Evolutionary conservation across 345 rosid genomes (phyloP).

Genomic region (Syzygium jambos): DNA sequence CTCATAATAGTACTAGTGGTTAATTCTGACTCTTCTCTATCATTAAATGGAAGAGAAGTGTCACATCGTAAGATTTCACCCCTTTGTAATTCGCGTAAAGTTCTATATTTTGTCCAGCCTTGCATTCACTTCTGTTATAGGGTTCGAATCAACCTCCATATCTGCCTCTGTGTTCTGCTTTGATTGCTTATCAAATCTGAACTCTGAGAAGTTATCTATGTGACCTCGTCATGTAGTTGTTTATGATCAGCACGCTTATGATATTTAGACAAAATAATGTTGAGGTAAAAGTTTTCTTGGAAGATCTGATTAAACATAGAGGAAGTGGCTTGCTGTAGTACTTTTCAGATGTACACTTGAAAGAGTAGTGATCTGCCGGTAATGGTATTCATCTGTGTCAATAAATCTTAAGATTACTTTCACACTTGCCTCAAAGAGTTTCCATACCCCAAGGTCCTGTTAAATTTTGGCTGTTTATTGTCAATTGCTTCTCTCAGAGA

Average conservation of each 20-base stretch:
- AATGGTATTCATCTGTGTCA: background rate
- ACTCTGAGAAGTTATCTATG: background rate
- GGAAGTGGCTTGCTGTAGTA: background rate
- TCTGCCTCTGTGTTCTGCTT: background rate
- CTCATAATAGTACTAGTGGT: background rate
- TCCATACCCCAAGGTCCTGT: background rate
- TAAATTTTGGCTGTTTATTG: background rate
- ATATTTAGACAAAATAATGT: background rate
- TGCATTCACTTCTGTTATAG: background rate
- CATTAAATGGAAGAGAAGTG: background rate
- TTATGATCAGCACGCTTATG: background rate
- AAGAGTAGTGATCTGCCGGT: background rate
- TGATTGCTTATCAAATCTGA: background rate
- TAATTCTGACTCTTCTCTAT: background rate
- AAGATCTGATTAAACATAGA: background rate
- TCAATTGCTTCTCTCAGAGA: background rate
- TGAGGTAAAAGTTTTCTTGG: background rate
- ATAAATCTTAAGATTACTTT: background rate
- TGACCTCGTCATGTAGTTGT: background rate
- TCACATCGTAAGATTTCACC: background rate
- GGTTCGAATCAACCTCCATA: background rate
- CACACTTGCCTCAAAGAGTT: background rate
- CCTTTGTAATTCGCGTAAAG: background rate
- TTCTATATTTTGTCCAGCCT: background rate
- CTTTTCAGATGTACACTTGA: background rate